A percentile compares a stretch with the other conserved stretches of the same genome.
Evolutionary conservation across 441 rosid species (phyloP).

Genomic region (Eruca vesicaria): DNA sequence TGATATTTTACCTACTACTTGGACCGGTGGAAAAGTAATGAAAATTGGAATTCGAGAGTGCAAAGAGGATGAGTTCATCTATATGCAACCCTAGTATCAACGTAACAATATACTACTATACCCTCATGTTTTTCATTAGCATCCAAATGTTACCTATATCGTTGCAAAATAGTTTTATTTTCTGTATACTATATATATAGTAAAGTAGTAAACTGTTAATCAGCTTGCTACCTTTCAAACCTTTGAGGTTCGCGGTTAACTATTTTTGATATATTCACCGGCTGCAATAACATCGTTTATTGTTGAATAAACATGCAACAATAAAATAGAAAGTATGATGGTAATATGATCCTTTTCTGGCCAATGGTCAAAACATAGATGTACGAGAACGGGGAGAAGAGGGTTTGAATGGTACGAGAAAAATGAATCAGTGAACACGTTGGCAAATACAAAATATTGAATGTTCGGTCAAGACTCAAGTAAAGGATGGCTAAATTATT

Average conservation of each 20-base stretch:
- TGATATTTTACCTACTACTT: slow-evolving; percentile 66
- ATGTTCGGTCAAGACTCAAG: too few species aligned
- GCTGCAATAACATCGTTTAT: background rate
- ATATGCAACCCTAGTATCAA: slow-evolving; percentile 44
- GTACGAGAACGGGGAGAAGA: too few species aligned
- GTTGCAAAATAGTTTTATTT: background rate
- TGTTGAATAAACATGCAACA: too few species aligned
- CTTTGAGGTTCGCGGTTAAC: background rate
- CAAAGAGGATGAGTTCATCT: slow-evolving; percentile 61
- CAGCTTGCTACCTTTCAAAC: slow-evolving; percentile 20
- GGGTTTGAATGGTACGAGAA: too few species aligned
- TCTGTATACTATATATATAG: background rate
- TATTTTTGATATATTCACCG: background rate
- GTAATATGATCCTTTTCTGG: too few species aligned
- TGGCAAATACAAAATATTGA: too few species aligned
- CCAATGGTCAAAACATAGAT: too few species aligned
- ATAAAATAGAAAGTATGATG: too few species aligned
- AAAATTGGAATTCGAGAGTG: slow-evolving; percentile 76
- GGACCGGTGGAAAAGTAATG: slow-evolving; percentile 51
- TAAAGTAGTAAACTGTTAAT: background rate
- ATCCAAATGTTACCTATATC: background rate
- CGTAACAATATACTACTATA: background rate
- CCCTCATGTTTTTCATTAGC: background rate
- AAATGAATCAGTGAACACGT: too few species aligned
- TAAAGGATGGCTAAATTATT: too few species aligned